Base-by-base conservation (phyloP, 2,329 filamentous ascomycete genomes). In the Orbilia quercus region DNA sequence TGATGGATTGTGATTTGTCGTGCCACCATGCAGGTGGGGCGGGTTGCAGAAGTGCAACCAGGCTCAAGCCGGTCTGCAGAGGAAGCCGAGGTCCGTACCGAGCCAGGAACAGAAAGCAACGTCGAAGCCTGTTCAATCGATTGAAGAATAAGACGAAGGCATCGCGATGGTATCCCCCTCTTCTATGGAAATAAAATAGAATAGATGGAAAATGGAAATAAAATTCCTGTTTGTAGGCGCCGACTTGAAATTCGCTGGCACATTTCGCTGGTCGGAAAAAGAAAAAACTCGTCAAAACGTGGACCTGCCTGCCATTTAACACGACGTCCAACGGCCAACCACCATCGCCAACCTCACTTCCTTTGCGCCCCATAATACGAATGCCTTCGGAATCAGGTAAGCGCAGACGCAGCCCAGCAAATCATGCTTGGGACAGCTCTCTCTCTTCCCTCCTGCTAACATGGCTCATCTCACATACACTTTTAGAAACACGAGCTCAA, bases 331-430 rank as follows among this genome's bases (percentile, higher is more conserved):
- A 54, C 51, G 42, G 50, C 51, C 53, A 58, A 67, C 53, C 53
- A 59, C 53, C 53, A 59, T 28, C 22, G 22, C n/a, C 45, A 38
- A 38, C 23, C 40, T 47, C 36, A 42, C 31, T 28, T 54, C 34
- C 34, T 53, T 54, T 7, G 50, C 50, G 22, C 63, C 53, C 34
- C 44, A 44, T 22, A 59, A 44, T 59, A 59, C 51, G 28, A 53
- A 53, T 36, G 50, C 42, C 51, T 57, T 53, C 53, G 31, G 45
- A 67, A 57, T 51, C 14, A 11, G 63, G 53, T 67, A 67, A 67
- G 63, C 44, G 53, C 47, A 67, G 25, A 67, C 38, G 63, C 53
- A 67, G 38, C 45, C 63, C 45, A 59, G 53, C 63, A 44, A 67
- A 67, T 59, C 63, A 47, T 67, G 54, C 53, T 50, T 48, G 36